Base-by-base conservation (phyloP, 2,329 filamentous ascomycete species). In the Pseudocercospora crystallina region DNA sequence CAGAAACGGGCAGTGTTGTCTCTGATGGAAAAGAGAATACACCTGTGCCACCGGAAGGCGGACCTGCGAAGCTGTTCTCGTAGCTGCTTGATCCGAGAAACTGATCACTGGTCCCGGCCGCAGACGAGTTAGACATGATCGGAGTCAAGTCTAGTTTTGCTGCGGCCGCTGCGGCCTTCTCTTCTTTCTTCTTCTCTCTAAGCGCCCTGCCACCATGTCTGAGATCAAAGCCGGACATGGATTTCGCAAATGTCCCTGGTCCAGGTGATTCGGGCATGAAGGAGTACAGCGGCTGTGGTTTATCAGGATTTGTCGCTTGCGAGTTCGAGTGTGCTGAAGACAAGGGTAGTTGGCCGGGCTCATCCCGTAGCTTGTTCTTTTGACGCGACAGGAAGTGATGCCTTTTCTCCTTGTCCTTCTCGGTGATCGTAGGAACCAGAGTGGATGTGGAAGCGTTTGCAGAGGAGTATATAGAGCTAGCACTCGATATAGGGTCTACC, bases 241-340 rank as follows among this genome's bases (percentile, higher is more conserved):
- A 87, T 71, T 94, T 95, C 33, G 85, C 79, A 67, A 97, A 95
- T 30, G 80, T 80, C 43, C 78, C 80, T 11, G 84, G 82, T 0
- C 80, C 85, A 1, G 88, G 87, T 53, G 85, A 90, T 7, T 85
- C 79, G 1, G 87, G 87, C 1, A 88, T 87, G 69, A 92, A 91
- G 55, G 83, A 90, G 73, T 92, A 92, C 4, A 92, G 71, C 47
- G 86, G 89, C 59, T 82, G 86, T 0, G 88, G 86, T 2, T 86
- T 86, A 63, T 76, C 85, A 0, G 87, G 87, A 61, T 91, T 87
- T 5, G 85, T 86, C 1, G 87, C 85, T 59, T 81, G 80, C 1
- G 87, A 90, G 63, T 89, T 91, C 69, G 86, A 90, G 53, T 83
- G 82, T 2, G 86, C 86, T 3, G 87, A 90, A 0, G 86, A 90